Percentiles rank a stretch among this genome's conserved stretches.
These are phyloP conservation scores for Alternaria burnsii DNA, from an alignment of 2,329 filamentous ascomycete species.

Conservation along the genomic window DNA sequence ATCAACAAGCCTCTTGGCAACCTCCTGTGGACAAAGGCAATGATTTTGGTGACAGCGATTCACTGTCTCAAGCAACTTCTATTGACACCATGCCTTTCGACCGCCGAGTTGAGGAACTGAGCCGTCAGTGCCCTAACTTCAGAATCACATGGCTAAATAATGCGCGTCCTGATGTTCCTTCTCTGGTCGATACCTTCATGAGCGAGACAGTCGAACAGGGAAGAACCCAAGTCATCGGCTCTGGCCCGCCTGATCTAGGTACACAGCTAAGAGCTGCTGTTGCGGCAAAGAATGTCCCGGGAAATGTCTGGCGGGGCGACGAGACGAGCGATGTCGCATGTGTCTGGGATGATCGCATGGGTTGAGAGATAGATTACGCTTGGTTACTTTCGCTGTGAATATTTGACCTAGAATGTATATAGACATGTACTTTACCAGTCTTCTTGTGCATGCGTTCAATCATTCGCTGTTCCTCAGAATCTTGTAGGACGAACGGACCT, in stretches of 20 bases:
- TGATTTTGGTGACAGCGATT: background rate
- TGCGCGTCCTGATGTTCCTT: slow-evolving; percentile 2
- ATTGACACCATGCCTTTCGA: background rate
- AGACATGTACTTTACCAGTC: background rate
- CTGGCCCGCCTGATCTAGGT: slow-evolving; percentile 2
- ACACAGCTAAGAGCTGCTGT: slow-evolving; percentile 13
- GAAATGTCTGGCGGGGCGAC: slow-evolving; percentile 7
- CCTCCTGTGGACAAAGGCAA: background rate
- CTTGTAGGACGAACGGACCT: too few species aligned
- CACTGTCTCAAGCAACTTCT: background rate
- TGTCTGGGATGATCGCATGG: slow-evolving; percentile 14
- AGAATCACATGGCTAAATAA: slow-evolving; percentile 10
- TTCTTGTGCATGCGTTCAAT: background rate
- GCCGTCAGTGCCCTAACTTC: slow-evolving; percentile 6
- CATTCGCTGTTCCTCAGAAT: too few species aligned
- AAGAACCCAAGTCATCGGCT: slow-evolving; percentile 3
- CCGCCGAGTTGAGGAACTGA: slow-evolving; percentile 6
- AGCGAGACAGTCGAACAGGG: slow-evolving; percentile 9
- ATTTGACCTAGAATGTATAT: background rate
- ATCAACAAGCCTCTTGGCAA: background rate
- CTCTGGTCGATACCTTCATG: slow-evolving; percentile 7
- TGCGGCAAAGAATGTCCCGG: slow-evolving; percentile 10
- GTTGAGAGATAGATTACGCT: background rate
- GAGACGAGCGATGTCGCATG: slow-evolving; percentile 10
- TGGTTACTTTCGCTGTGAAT: slow-evolving; percentile 2